phyloP scores from a whole-genome alignment of 306 rosid species.

The Pachyrhizus erosus region DNA sequence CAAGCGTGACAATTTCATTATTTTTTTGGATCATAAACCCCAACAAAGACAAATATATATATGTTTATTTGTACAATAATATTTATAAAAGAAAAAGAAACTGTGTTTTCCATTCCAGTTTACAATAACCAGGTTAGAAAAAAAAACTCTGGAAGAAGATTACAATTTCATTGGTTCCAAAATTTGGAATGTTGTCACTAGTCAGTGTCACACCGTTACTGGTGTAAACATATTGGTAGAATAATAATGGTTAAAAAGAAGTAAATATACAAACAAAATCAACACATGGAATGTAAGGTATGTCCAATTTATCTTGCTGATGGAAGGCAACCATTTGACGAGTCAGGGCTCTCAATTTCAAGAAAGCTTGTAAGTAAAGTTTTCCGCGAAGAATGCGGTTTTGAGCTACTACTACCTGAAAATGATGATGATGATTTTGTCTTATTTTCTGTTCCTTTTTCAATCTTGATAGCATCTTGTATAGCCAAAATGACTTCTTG shows the following conservation, averaged over 20 bases:
- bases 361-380: conserved; percentile 88
- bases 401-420: conserved; percentile 41
- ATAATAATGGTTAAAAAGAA: background rate
- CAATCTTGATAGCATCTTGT: conserved; percentile 80
- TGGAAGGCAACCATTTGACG: conserved; percentile 67
- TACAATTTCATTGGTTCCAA: conserved; percentile 1
- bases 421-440: conserved; percentile 56
- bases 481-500: conserved; percentile 82
- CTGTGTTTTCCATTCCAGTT: background rate
- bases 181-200: background rate
- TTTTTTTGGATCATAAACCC: background rate
- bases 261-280: background rate
- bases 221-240: background rate
- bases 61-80: background rate
- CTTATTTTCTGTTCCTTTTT: conserved; percentile 58
- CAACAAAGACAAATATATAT: background rate
- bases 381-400: conserved; percentile 71
- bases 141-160: background rate
- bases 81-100: background rate
- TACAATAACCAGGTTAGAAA: background rate
- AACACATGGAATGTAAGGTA: background rate
- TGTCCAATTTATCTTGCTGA: conserved; percentile 62
- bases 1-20: too few species aligned
- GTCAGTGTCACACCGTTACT: background rate
- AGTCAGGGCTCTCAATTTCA: conserved; percentile 80